Base-by-base conservation (phyloP, 768 basidiomycete genomes). In the Astraeus odoratus region DNA sequence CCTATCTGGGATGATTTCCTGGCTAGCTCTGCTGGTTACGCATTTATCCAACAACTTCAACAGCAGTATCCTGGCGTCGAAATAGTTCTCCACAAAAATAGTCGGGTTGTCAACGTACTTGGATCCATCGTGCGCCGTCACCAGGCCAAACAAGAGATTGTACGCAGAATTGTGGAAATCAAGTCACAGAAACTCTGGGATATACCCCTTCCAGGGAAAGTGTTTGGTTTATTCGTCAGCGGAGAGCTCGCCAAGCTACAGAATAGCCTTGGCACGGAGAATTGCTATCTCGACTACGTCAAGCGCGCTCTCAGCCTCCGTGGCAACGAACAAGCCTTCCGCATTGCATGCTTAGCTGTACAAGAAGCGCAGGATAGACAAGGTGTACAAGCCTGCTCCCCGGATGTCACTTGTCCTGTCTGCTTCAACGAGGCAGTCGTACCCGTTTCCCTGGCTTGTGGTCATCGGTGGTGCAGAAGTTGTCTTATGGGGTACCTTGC, bases 1-100 rank as follows among this genome's bases (percentile, higher is more conserved):
- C 63, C 70, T 2, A 64, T 75, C 7, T 90, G 86, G 86, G 81
- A 88, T 47, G 65, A 69, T 3, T 87, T 77, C 60, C 81, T 90
- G 48, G 55, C 57, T 18, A 50, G 67, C 4, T 46, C 52, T 0
- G 60, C 61, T 5, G 83, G 83, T 0, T 31, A 38, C 0, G 18
- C 12, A 0, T 86, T 74, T 56, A 42, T 89, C 38, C 52, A 64
- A 1, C 57, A 66, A 0, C 44, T 87, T 9, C 67, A 77, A 44
- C 48, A 45, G 2, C 46, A 51, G 8, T 55, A 72, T 37, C 59
- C 65, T 0, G 67, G 62, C 1, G 62, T 84, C 18, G 55, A 60
- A 23, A 71, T 86, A 34, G 62, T 67, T 39, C 56, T 65, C 4
- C 72, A 80, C 45, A 19, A 20, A 0, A 42, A 51, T 0, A 67